phyloP scores from a whole-genome alignment of 768 basidiomycete genomes.

The Grammothele lineata region DNA sequence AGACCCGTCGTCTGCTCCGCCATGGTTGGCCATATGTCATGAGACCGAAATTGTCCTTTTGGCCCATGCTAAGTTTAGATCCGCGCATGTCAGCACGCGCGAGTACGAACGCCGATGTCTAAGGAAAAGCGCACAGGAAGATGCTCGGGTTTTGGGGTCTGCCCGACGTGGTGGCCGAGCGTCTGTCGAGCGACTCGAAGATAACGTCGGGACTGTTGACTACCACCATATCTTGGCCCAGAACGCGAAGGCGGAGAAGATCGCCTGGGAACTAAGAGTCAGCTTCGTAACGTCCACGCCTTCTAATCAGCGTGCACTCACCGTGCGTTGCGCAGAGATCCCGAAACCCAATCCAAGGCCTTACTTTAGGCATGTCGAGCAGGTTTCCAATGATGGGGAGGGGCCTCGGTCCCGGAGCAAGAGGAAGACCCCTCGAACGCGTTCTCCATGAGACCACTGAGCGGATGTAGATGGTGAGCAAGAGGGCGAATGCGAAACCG shows the following conservation, averaged over 20 bases:
- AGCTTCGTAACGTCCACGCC: not conserved
- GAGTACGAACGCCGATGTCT: conserved; percentile 6
- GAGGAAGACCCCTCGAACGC: conserved; percentile 4
- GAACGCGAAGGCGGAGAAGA: conserved; percentile 6
- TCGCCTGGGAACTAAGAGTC: conserved; percentile 2
- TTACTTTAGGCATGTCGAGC: conserved; percentile 5
- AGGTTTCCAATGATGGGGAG: conserved; percentile 13
- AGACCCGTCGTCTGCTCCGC: conserved; percentile 9
- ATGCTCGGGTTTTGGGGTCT: not conserved
- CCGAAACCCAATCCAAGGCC: conserved; percentile 10
- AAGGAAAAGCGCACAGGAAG: not conserved
- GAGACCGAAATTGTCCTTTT: not conserved
- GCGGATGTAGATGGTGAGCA: no score
- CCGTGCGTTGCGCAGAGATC: conserved; percentile 8
- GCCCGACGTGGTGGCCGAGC: conserved; percentile 15
- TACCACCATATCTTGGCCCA: conserved; percentile 13
- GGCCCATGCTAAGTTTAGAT: not conserved
- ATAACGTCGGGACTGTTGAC: conserved; percentile 11
- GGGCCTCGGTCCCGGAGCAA: conserved; percentile 16
- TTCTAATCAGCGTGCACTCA: not conserved
- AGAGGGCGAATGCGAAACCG: no score
- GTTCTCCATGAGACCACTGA: not conserved
- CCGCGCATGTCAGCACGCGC: not conserved
- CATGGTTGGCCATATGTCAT: conserved; percentile 6
- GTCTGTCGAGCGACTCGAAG: conserved; percentile 19